Base-by-base conservation (phyloP, 108 stramenopile genomes). In the Cyclotella kingstonii region DNA sequence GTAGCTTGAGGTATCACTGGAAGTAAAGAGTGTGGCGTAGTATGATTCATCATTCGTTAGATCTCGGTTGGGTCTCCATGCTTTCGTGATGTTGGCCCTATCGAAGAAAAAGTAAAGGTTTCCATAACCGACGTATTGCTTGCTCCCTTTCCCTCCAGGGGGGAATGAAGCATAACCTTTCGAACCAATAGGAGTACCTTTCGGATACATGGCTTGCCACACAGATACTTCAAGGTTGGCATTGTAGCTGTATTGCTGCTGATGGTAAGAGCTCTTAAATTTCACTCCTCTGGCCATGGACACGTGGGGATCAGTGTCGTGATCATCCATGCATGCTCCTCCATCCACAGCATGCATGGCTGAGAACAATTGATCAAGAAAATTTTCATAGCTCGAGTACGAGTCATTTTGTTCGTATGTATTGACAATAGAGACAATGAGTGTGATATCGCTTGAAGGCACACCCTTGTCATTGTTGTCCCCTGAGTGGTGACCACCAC, bases 21-120 rank as follows among this genome's bases (percentile, higher is more conserved):
- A 65, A 60, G 61, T 79, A 81, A 7, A 93, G n/a, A n/a, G 62
- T n/a, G 77, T 85, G 8, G 91, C 72, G 36, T 93, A 93, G 60
- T 88, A 85, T 2, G 49, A 42, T 62, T 93, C 91, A 31, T 30
- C 63, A 52, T 54, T 45, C 0, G 85, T 78, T 27, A 93, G 57
- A 34, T 80, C 83, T 4, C 91, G 69, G 27, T 84, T 72, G 9
- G 91, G 86, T 4, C 34, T 38, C 50, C 90, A 93, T 1, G 91
- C 86, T 48, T 86, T 83, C 52, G 91, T 93, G 42, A 93, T 93
- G 57, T 93, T 93, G 31, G 91, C 91, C 31, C 91, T 73, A 70
- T 93, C 91, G 52, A 93, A 93, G 72, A 93, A 93, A 61, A 93
- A 93, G 82, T 93, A 93, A n/a, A 93, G 67, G 57, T 88, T 93